Percentiles rank a stretch among this genome's conserved stretches.
These are phyloP conservation scores for Pythium volutum DNA, from an alignment of 352 stramenopile species.

Conservation along the genomic window DNA sequence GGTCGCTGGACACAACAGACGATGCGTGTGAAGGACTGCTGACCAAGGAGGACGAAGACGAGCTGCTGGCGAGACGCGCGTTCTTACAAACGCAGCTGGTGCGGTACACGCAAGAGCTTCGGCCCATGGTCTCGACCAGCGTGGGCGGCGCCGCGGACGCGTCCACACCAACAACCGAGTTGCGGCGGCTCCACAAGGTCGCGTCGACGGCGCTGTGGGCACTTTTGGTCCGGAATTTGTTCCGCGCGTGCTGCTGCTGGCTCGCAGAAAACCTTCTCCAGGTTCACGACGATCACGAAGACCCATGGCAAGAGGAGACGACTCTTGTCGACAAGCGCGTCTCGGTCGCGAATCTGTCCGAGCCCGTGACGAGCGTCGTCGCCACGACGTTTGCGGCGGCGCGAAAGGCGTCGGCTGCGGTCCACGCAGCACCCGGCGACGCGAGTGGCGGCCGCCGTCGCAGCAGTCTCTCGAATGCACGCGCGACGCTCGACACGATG, in stretches of 20 bases:
- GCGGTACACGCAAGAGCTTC: slow-evolving; percentile 10
- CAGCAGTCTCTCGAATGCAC: slow-evolving; percentile 42
- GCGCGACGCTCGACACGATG: slow-evolving; percentile 44
- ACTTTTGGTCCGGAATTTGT: slow-evolving; percentile 56
- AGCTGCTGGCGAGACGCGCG: background rate
- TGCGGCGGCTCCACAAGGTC: slow-evolving; percentile 38
- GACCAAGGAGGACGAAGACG: background rate
- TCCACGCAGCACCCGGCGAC: too few relatives aligned
- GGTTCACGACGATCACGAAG: background rate
- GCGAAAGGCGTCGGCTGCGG: slow-evolving; percentile 14
- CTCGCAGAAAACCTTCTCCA: slow-evolving; percentile 42
- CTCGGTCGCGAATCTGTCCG: slow-evolving; percentile 1
- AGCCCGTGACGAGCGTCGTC: slow-evolving; percentile 10
- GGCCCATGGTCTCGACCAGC: background rate
- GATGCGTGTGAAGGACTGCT: background rate
- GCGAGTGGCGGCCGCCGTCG: slow-evolving; percentile 17
- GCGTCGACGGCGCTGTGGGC: slow-evolving; percentile 33
- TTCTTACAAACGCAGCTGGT: slow-evolving; percentile 14
- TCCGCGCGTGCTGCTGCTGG: slow-evolving; percentile 62
- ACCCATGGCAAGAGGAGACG: background rate
- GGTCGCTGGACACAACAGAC: slow-evolving; percentile 10
- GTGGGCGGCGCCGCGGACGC: background rate
- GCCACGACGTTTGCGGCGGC: slow-evolving; percentile 18
- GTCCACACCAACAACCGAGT: slow-evolving; percentile 6
- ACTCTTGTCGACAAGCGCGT: background rate